These are phyloP conservation scores for Penicillium lividum DNA, from an alignment of 495 filamentous ascomycete genomes.

Conservation along the genomic window DNA sequence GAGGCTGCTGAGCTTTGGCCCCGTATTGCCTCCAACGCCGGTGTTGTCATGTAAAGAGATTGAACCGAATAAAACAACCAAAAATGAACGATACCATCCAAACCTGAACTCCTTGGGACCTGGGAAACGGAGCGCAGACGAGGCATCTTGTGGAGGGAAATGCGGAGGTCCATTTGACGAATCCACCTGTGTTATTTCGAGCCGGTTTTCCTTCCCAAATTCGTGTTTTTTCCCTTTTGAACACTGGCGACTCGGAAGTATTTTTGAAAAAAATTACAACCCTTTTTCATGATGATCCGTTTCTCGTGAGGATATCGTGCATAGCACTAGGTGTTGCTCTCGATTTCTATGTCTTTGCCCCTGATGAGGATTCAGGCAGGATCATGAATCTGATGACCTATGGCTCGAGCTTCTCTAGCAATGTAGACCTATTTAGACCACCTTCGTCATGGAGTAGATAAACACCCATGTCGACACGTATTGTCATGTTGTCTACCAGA, in stretches of 20 bases:
- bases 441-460: not conserved
- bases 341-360: constrained; percentile 5
- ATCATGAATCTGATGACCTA: constrained; percentile 14
- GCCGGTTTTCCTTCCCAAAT: constrained; percentile 31
- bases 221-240: constrained; percentile 31
- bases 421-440: not conserved
- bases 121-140: constrained; percentile 34
- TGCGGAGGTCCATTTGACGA: constrained; percentile 30
- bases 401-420: constrained; percentile 2
- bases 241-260: constrained; percentile 33
- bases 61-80: constrained; percentile 37
- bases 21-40: constrained; percentile 99
- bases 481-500: not conserved
- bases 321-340: constrained; percentile 1
- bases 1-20: constrained; percentile 99
- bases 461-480: not conserved
- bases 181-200: constrained; percentile 34
- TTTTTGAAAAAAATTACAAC: constrained; percentile 23
- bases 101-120: constrained; percentile 38
- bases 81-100: constrained; percentile 43
- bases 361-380: constrained; percentile 5
- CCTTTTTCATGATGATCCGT: constrained; percentile 22
- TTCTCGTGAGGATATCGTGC: constrained; percentile 2
- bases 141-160: constrained; percentile 30
- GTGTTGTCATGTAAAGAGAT: constrained; percentile 94